Evolutionary conservation across 352 stramenopile species (phyloP).

Genomic region (Globisporangium paroecandrum): DNA sequence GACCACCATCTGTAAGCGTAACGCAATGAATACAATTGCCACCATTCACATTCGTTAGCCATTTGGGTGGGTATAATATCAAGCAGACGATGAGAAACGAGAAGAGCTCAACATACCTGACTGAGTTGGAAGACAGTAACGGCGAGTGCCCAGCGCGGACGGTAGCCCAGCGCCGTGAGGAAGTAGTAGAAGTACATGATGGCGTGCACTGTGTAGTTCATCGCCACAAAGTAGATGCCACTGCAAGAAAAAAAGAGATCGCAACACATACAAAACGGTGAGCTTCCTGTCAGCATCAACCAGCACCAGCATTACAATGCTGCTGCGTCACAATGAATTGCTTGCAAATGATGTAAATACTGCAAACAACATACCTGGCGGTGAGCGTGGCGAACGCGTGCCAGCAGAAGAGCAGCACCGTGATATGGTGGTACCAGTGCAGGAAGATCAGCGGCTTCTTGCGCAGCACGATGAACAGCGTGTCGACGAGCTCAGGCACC

Average conservation of each 20-base stretch:
- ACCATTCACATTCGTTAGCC: too few relatives aligned
- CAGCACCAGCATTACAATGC: background rate
- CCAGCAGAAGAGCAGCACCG: slow-evolving; percentile 97
- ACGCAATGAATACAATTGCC: background rate
- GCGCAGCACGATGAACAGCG: slow-evolving; percentile 95
- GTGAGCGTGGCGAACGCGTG: slow-evolving; percentile 92
- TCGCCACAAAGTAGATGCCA: slow-evolving; percentile 96
- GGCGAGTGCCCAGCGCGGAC: slow-evolving; percentile 67
- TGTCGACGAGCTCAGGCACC: slow-evolving; percentile 94
- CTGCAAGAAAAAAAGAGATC: slow-evolving; percentile 20
- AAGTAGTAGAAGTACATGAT: slow-evolving; percentile 98
- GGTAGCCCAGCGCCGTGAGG: slow-evolving; percentile 80
- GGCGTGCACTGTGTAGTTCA: slow-evolving; percentile 98
- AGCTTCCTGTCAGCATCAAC: background rate
- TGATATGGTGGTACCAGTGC: slow-evolving; percentile 99
- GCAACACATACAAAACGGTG: background rate
- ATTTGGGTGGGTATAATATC: too few relatives aligned
- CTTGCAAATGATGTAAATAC: too few relatives aligned
- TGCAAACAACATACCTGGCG: slow-evolving; percentile 44
- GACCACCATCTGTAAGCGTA: slow-evolving; percentile 56
- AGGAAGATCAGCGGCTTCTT: slow-evolving; percentile 97
- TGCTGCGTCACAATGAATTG: background rate
- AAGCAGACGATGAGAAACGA: background rate
- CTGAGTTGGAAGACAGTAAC: slow-evolving; percentile 91
- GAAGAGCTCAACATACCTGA: slow-evolving; percentile 77